Evolutionary conservation across 2,329 filamentous ascomycete species (phyloP), one percentile per base, ranked within the genome.

Genomic region (Aspergillus sp.): DNA sequence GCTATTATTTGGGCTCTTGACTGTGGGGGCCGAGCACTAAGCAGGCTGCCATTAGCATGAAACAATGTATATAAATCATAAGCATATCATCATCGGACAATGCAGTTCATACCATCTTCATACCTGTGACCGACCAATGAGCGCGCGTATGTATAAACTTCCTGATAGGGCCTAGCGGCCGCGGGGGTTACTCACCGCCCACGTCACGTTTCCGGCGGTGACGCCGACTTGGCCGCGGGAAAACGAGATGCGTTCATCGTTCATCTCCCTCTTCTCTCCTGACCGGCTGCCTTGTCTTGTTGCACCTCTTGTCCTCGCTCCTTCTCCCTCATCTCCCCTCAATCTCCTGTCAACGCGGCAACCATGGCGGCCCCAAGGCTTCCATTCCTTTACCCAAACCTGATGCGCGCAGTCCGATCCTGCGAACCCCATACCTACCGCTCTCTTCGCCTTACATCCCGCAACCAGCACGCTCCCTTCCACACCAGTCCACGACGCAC

Each of bases 1-100:
- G 73, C 76, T 97, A 64, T 76, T 97, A 25, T 97, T 97, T 77
- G 92, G 90, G 2, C 78, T 96, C 59, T 77, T 97, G 65, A 82
- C 82, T 5, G 58, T 58, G 57, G 69, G 63, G n/a, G 4, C 41
- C 9, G 60, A 53, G 28, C 55, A 55, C 51, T 63, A 30, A 43
- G 23, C 25, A 6, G 51, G 28, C 12, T 15, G 52, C 15, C 25
- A 17, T 12, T 15, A n/a, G 25, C 25, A 19, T 47, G 19, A 30
- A 36, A 36, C 32, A 36, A 19, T 55, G 49, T 55, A 41, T 43
- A 58, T 59, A 43, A n/a, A 58, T 25, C 17, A 9, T 36, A 36
- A 36, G 10, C 32, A 36, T 36, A 36, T 36, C 32, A 36, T 36
- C 32, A 36, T 36, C 12, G 32, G 12, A 36, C 32, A 36, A 36